These are phyloP conservation scores for Ascochyta lentis DNA, from an alignment of 2,329 filamentous ascomycete genomes.

Conservation along the genomic window DNA sequence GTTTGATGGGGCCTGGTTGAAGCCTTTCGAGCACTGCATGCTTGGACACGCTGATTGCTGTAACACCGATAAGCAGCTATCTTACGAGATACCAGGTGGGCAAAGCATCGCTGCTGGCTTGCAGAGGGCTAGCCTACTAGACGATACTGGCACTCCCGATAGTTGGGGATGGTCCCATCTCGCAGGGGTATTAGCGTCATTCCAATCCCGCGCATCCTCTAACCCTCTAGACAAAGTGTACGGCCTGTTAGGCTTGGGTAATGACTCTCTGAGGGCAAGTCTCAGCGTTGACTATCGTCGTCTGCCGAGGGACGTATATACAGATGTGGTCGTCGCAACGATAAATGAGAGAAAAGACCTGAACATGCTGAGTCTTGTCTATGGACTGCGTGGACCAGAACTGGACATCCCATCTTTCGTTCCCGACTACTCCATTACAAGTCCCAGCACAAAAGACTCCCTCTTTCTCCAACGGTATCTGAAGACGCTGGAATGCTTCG, in stretches of 20 bases:
- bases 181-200: background rate
- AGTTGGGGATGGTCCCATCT: background rate
- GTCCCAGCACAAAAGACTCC: background rate
- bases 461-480: background rate
- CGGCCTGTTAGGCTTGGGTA: background rate
- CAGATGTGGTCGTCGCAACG: background rate
- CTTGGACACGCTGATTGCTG: background rate
- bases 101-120: background rate
- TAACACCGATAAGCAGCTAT: background rate
- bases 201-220: background rate
- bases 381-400: background rate
- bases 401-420: slow-evolving; percentile 1
- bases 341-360: background rate
- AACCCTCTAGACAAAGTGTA: slow-evolving; percentile 4
- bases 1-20: background rate
- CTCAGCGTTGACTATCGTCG: background rate
- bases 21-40: background rate
- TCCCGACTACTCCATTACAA: background rate
- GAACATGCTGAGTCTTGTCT: background rate
- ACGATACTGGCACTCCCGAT: background rate
- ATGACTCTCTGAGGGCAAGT: background rate
- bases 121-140: background rate
- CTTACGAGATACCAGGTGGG: background rate
- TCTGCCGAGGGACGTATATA: background rate
- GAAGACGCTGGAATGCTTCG: background rate